Percentiles rank a stretch among this genome's conserved stretches.
phyloP scores from a whole-genome alignment of 345 rosid species.

The Stellera chamaejasme region DNA sequence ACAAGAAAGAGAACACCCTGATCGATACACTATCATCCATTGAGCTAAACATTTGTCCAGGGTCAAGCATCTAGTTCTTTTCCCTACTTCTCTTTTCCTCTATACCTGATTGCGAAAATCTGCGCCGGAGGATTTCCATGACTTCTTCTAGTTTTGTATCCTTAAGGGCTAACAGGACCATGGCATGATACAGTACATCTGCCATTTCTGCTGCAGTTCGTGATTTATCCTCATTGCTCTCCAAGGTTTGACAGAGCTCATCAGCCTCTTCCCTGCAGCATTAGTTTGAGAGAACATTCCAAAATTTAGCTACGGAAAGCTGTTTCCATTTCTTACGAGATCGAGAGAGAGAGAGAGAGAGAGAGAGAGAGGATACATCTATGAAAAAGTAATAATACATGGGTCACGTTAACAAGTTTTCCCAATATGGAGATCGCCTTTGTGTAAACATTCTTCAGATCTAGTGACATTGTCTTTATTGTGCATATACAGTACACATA shows the following conservation, averaged over 20 bases:
- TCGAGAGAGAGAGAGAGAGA: too few relatives aligned
- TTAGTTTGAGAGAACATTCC: neutral
- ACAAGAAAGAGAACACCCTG: too few relatives aligned
- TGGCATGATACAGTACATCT: slow-evolving; percentile 62
- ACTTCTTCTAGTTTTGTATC: slow-evolving; percentile 53
- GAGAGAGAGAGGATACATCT: neutral
- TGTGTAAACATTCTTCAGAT: neutral
- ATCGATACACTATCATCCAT: too few relatives aligned
- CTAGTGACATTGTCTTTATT: neutral
- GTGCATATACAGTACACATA: slow-evolving; percentile 7
- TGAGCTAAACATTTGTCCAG: too few relatives aligned
- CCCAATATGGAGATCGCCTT: neutral
- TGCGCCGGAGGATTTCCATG: slow-evolving; percentile 42
- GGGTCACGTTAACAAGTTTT: too few relatives aligned
- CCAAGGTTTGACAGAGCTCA: slow-evolving; percentile 69
- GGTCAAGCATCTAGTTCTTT: too few relatives aligned
- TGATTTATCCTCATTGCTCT: slow-evolving; percentile 53
- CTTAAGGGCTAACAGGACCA: slow-evolving; percentile 58
- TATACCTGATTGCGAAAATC: slow-evolving; percentile 63
- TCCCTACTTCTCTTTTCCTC: slow-evolving; percentile 59
- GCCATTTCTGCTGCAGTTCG: slow-evolving; percentile 79
- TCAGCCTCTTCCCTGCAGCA: slow-evolving; percentile 72
- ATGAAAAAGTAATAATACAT: too few relatives aligned
- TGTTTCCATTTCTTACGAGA: neutral
- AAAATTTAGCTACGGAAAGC: neutral